Percentiles rank a stretch among this genome's conserved stretches.
These are phyloP conservation scores for Mrakia gelida DNA, from an alignment of 768 basidiomycete genomes.

Conservation along the genomic window DNA sequence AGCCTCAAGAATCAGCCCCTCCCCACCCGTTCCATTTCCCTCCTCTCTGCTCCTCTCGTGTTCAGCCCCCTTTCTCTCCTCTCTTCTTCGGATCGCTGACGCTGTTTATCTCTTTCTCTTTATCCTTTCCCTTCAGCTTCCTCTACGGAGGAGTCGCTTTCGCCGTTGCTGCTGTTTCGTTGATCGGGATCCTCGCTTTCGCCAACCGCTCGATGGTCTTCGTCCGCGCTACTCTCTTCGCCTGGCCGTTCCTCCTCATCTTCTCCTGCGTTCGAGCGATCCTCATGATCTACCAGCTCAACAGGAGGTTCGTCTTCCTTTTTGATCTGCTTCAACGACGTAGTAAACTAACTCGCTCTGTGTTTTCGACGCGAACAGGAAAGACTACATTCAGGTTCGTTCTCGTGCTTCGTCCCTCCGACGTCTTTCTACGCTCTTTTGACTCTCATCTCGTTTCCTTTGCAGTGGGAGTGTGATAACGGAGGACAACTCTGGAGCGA, in stretches of 20 bases:
- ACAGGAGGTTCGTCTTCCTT: slow-evolving; percentile 57
- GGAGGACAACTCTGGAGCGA: slow-evolving; percentile 54
- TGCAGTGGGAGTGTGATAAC: slow-evolving; percentile 67
- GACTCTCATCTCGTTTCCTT: slow-evolving; percentile 34
- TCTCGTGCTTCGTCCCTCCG: too few species aligned
- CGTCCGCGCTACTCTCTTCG: slow-evolving; percentile 59
- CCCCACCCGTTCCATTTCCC: background rate
- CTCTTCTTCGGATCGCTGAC: background rate
- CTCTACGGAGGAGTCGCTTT: slow-evolving; percentile 64
- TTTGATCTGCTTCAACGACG: background rate
- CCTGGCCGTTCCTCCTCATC: slow-evolving; percentile 69
- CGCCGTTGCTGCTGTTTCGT: slow-evolving; percentile 52
- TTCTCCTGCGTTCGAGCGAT: slow-evolving; percentile 61
- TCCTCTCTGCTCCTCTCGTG: background rate
- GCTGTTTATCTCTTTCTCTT: background rate
- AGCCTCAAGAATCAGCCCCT: background rate
- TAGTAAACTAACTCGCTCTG: background rate
- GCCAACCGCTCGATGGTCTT: slow-evolving; percentile 68
- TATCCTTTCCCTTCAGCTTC: background rate
- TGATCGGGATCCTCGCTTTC: slow-evolving; percentile 58
- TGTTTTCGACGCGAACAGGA: slow-evolving; percentile 8
- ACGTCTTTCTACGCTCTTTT: background rate
- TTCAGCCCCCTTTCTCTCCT: background rate
- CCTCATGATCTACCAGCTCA: slow-evolving; percentile 67
- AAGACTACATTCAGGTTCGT: slow-evolving; percentile 8